Evolutionary conservation across 257 asterid species (phyloP), one percentile per base, ranked within the genome.

Genomic region (Craterostigma plantagineum): DNA sequence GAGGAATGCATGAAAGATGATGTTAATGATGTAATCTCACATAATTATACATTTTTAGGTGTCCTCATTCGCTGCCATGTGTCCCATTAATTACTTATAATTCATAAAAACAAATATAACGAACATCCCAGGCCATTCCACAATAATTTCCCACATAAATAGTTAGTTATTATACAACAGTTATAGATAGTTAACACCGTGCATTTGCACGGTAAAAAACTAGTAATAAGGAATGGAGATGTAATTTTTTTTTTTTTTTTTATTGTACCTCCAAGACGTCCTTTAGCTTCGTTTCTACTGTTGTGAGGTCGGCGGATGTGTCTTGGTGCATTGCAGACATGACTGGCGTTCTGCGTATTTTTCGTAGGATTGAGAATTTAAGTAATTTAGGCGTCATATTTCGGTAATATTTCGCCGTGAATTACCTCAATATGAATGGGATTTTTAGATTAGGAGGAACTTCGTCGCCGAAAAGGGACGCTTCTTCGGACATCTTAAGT

Each of bases 241-340:
- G n/a, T n/a, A n/a, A n/a, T n/a, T n/a, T n/a, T n/a, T n/a, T n/a
- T n/a, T n/a, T n/a, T n/a, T 15, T n/a, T n/a, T n/a, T n/a, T n/a
- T n/a, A n/a, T n/a, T n/a, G n/a, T 63, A 81, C 92, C 90, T 75
- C 90, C 33, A 81, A 56, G 38, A 65, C 43, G 35, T 75, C 75
- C 62, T 68, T 81, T 46, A 81, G 43, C 67, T 64, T 72, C 53
- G 59, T 48, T 51, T 74, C 63, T 36, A 81, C 94, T 39, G 63
- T 76, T 46, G 43, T 65, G 50, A 81, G 71, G 68, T 81, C 92
- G 46, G 84, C 18, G 11, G 92, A 65, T 11, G 71, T 14, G 52
- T 81, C 94, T 11, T 75, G 81, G 60, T 81, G 94, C 75, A 81
- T 77, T 7, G 92, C 73, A n/a, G 94, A 77, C 81, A 77, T 77